A percentile compares a stretch with the other conserved stretches of the same genome.
These are phyloP conservation scores for Rhodofomes roseus DNA, from an alignment of 1,284 basidiomycete species.

Conservation along the genomic window DNA sequence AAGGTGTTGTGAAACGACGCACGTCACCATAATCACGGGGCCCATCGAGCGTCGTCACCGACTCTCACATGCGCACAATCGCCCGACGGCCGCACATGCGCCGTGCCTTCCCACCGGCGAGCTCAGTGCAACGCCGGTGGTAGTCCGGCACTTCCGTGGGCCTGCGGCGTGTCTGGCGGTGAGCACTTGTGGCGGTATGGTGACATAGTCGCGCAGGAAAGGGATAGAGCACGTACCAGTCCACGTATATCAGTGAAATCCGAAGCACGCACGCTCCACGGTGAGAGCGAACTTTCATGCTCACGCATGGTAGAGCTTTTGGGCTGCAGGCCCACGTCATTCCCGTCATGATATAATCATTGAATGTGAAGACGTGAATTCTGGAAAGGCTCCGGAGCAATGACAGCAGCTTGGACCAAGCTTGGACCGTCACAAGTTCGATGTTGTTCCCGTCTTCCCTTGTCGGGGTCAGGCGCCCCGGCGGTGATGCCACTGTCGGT, in stretches of 20 bases:
- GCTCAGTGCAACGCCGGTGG: neutral
- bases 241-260: neutral
- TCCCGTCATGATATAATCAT: too few relatives aligned
- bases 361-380: too few relatives aligned
- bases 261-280: neutral
- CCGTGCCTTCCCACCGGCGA: neutral
- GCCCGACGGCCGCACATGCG: too few relatives aligned
- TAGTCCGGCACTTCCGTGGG: neutral
- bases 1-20: neutral
- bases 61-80: neutral
- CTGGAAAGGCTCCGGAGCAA: too few relatives aligned
- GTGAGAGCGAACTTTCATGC: neutral
- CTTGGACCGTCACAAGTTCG: too few relatives aligned
- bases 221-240: neutral
- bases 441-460: too few relatives aligned
- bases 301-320: neutral
- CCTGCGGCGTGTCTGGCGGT: neutral
- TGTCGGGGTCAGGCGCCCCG: neutral
- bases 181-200: neutral
- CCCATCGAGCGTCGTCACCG: neutral
- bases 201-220: neutral
- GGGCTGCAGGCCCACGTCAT: too few relatives aligned
- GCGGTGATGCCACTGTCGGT: neutral
- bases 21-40: neutral
- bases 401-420: too few relatives aligned